Percentiles rank a stretch among this genome's conserved stretches.
Evolutionary conservation across 495 filamentous ascomycete species (phyloP).

Genomic region (Parathielavia appendiculata): DNA sequence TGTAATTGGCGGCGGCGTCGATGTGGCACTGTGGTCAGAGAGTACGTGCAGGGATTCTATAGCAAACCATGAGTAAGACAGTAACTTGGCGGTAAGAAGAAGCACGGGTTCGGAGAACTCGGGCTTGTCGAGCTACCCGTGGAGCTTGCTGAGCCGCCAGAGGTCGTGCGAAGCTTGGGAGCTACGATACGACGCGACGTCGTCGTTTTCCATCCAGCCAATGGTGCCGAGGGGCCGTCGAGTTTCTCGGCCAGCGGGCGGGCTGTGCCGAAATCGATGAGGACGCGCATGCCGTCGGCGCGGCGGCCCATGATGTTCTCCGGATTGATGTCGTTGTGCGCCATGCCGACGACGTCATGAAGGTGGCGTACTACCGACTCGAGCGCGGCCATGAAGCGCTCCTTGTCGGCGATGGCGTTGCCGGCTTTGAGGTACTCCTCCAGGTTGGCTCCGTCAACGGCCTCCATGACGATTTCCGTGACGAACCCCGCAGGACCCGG

Average conservation of each 20-base stretch:
- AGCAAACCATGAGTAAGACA: too few species aligned
- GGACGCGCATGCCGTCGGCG: not conserved
- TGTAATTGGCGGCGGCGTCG: too few species aligned
- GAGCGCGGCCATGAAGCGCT: not conserved
- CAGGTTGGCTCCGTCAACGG: not conserved
- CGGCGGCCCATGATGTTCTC: not conserved
- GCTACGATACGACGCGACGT: not conserved
- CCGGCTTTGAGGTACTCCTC: not conserved
- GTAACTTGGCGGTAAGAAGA: too few species aligned
- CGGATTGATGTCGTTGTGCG: conserved; percentile 4
- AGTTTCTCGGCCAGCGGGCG: not conserved
- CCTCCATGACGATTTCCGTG: not conserved
- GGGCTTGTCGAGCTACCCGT: not conserved
- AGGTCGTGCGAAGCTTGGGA: not conserved
- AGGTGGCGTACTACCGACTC: not conserved
- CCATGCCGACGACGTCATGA: not conserved
- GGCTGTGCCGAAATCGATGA: not conserved
- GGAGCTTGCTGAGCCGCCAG: not conserved
- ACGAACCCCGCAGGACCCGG: not conserved
- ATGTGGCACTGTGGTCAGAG: too few species aligned
- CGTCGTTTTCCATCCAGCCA: not conserved
- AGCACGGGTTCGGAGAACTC: too few species aligned
- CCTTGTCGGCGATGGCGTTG: not conserved
- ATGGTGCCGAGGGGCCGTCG: not conserved
- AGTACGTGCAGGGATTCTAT: too few species aligned